Evolutionary conservation across 2,329 filamentous ascomycete genomes (phyloP).

Genomic region (Aspergillus arachidicola): DNA sequence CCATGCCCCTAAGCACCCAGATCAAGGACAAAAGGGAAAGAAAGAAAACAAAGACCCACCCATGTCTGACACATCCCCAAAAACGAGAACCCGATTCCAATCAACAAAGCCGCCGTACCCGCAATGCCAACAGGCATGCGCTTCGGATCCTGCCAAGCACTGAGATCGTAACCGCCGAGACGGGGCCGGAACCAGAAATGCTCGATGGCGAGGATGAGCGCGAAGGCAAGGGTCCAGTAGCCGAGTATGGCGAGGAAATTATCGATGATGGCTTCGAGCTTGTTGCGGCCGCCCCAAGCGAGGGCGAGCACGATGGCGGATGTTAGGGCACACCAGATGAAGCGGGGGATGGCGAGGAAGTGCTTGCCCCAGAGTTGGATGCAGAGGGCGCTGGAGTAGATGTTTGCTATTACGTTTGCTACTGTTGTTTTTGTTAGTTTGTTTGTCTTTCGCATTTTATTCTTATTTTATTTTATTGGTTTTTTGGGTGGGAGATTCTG

Average conservation of each 20-base stretch:
- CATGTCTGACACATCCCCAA: slow-evolving; percentile 25
- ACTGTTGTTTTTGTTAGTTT: neutral
- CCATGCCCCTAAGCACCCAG: no score
- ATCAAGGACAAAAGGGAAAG: neutral
- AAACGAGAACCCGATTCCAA: slow-evolving; percentile 18
- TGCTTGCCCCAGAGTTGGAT: slow-evolving; percentile 21
- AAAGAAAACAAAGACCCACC: slow-evolving; percentile 12
- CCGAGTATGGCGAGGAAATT: slow-evolving; percentile 24
- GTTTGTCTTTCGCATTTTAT: neutral
- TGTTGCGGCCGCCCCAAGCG: slow-evolving; percentile 21
- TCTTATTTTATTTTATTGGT: no score
- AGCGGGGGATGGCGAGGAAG: slow-evolving; percentile 24
- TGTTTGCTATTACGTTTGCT: slow-evolving; percentile 21
- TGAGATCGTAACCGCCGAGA: slow-evolving; percentile 22
- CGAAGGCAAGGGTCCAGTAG: slow-evolving; percentile 27
- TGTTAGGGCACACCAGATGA: slow-evolving; percentile 22
- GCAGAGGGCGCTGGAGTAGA: slow-evolving; percentile 24
- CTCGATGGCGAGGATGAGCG: slow-evolving; percentile 20
- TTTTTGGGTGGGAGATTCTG: no score
- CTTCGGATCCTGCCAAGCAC: slow-evolving; percentile 22
- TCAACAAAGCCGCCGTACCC: slow-evolving; percentile 13
- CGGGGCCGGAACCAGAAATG: slow-evolving; percentile 22
- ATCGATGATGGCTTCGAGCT: slow-evolving; percentile 21
- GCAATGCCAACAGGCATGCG: slow-evolving; percentile 24
- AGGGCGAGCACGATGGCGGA: slow-evolving; percentile 16